A percentile compares a stretch with the other conserved stretches of the same genome.
Conservation (phyloP, 371 early-diverging fungal genomes). For the Syncephalastrum contaminatum region DNA sequence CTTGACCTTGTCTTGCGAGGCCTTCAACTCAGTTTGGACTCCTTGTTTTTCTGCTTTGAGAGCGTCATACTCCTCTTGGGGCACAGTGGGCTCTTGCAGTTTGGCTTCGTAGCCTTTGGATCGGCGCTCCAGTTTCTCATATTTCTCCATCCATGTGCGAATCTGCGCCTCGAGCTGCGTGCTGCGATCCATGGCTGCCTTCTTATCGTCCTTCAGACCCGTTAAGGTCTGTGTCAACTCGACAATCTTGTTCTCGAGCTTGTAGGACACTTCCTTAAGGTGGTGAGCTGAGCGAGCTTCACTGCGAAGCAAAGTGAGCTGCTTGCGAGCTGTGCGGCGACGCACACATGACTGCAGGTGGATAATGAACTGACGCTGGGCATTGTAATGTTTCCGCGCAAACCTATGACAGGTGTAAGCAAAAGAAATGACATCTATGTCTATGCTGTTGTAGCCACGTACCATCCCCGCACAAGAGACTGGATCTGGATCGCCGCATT, state of each 20-base stretch:
- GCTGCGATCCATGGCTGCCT: conserved; percentile 53
- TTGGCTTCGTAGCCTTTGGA: conserved; percentile 49
- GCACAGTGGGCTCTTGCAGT: conserved; percentile 63
- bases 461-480: conserved; percentile 61
- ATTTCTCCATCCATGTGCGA: conserved; percentile 70
- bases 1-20: conserved; percentile 54
- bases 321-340: conserved; percentile 69
- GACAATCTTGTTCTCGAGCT: conserved; percentile 94
- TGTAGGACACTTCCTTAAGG: conserved; percentile 92
- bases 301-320: conserved; percentile 64
- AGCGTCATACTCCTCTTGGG: conserved; percentile 57
- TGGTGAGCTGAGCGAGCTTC: conserved; percentile 92
- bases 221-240: conserved; percentile 86
- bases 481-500: conserved; percentile 80
- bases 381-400: conserved; percentile 62
- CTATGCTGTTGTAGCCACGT: not conserved
- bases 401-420: conserved; percentile 21
- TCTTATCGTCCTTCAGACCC: conserved; percentile 68
- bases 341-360: conserved; percentile 85
- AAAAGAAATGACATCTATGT: not conserved
- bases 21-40: conserved; percentile 44
- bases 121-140: conserved; percentile 54
- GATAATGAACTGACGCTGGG: conserved; percentile 56
- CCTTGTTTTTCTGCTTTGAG: conserved; percentile 52
- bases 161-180: conserved; percentile 71